These are phyloP conservation scores for Lodderomyces orthopsilosis DNA, from an alignment of 1,139 yeast species.

Conservation along the genomic window DNA sequence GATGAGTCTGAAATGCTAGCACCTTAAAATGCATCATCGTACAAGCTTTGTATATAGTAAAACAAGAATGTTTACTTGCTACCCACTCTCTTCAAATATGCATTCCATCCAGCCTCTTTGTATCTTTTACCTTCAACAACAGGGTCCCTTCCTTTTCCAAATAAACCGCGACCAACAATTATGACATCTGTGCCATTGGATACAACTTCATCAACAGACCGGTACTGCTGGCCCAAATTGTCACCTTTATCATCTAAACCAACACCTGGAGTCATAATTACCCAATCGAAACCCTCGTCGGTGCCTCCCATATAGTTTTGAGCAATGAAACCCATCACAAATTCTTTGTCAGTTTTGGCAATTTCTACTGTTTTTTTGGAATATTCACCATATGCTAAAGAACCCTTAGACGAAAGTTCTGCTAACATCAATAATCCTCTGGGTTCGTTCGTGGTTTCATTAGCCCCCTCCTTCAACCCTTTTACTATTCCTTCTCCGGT, in stretches of 20 bases:
- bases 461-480: slow-evolving; percentile 83
- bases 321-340: slow-evolving; percentile 96
- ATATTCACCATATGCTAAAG: slow-evolving; percentile 89
- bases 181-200: slow-evolving; percentile 86
- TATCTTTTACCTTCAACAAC: slow-evolving; percentile 83
- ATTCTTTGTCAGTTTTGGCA: slow-evolving; percentile 81
- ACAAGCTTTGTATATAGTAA: neutral
- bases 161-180: slow-evolving; percentile 95
- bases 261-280: slow-evolving; percentile 97
- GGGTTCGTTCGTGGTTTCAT: slow-evolving; percentile 67
- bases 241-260: slow-evolving; percentile 98
- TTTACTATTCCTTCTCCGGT: slow-evolving; percentile 92
- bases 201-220: slow-evolving; percentile 84
- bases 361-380: slow-evolving; percentile 84
- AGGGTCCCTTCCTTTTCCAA: slow-evolving; percentile 95
- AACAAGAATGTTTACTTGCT: neutral
- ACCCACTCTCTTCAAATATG: slow-evolving; percentile 53
- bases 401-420: slow-evolving; percentile 89
- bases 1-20: slow-evolving; percentile 22
- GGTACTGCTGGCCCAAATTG: slow-evolving; percentile 91
- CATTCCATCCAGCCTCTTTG: slow-evolving; percentile 91
- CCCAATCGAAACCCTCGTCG: slow-evolving; percentile 88
- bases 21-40: slow-evolving; percentile 7
- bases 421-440: slow-evolving; percentile 95
- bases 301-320: slow-evolving; percentile 83